Evolutionary conservation across 2,329 filamentous ascomycete genomes (phyloP), one percentile per base, ranked within the genome.

Genomic region (Calonectria pseudoreteaudii): DNA sequence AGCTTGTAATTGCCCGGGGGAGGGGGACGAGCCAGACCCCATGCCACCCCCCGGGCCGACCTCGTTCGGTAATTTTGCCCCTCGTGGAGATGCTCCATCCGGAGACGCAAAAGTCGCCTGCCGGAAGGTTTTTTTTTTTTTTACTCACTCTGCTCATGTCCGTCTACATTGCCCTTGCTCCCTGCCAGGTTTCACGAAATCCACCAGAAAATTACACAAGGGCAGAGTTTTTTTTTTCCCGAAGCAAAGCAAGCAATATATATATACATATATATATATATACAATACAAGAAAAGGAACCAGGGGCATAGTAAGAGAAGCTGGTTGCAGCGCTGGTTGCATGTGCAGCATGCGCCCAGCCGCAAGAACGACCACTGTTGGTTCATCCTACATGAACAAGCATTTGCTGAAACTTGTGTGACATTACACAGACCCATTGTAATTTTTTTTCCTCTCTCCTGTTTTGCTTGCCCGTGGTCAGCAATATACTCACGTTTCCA

Each of bases 361-460:
- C 56, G 36, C 56, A 41, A 62, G 34, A 41, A 62, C 56, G 23
- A 36, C 16, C 56, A 41, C 34, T 14, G 34, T 38, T 41, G 56
- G 56, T 41, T 41, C 56, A 62, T 62, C 56, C 38, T 62, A 62
- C 56, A 62, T 62, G 56, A 60, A 36, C 56, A 62, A 41, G 56
- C 36, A 62, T 13, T 62, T 41, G 36, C 34, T 62, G 56, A 62
- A 62, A 62, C 56, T 41, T 62, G 56, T 62, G 34, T 62, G 36
- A 62, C 34, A 26, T 41, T 62, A 36, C 56, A 34, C 31, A 62
- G 56, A 62, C 34, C 56, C 56, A 62, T 62, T 41, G 34, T 62
- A 62, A 38, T 23, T 36, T 38, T 60, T 52, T 53, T 28, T 52
- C 23, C 23, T 52, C 49, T 14, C 23, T 60, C 36, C n/a, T 38